Conservation (phyloP, 192 early-diverging fungal species). For the Obelidium mucronatum region DNA sequence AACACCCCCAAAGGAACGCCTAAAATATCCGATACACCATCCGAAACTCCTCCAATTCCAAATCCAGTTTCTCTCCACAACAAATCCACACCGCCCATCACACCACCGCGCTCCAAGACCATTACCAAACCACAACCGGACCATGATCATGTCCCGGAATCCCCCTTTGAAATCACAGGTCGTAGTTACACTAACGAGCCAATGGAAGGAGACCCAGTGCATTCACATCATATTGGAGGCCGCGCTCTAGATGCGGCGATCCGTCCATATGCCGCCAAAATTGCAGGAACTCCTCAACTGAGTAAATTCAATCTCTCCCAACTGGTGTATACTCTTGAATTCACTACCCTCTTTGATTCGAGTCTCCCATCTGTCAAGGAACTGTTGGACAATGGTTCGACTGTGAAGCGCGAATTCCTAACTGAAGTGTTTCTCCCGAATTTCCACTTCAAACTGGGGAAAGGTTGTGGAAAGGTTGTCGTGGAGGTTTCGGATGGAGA, state of each 20-base stretch:
- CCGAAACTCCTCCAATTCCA: background rate
- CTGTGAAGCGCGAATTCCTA: slow-evolving; percentile 24
- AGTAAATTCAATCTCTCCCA: slow-evolving; percentile 68
- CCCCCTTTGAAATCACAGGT: slow-evolving; percentile 64
- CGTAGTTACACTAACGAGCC: slow-evolving; percentile 34
- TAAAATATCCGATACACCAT: background rate
- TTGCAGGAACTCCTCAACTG: slow-evolving; percentile 68
- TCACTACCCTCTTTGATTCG: slow-evolving; percentile 39
- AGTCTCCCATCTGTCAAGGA: background rate
- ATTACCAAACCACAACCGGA: background rate
- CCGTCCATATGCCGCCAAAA: slow-evolving; percentile 80
- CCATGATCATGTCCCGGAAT: slow-evolving; percentile 16
- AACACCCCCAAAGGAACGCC: background rate
- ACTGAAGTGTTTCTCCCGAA: slow-evolving; percentile 79
- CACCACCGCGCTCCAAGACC: background rate
- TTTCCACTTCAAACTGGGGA: slow-evolving; percentile 66
- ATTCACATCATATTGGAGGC: slow-evolving; percentile 70
- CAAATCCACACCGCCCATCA: background rate
- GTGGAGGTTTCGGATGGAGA: slow-evolving; percentile 73
- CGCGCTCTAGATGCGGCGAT: slow-evolving; percentile 80
- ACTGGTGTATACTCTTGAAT: slow-evolving; percentile 67
- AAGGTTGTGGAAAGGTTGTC: slow-evolving; percentile 45
- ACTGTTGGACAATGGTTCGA: background rate
- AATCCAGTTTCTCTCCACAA: background rate
- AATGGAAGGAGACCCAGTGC: slow-evolving; percentile 48